Evolutionary conservation across 164 flowering plant genomes (phyloP).

Genomic region (Kingdonia uniflora): DNA sequence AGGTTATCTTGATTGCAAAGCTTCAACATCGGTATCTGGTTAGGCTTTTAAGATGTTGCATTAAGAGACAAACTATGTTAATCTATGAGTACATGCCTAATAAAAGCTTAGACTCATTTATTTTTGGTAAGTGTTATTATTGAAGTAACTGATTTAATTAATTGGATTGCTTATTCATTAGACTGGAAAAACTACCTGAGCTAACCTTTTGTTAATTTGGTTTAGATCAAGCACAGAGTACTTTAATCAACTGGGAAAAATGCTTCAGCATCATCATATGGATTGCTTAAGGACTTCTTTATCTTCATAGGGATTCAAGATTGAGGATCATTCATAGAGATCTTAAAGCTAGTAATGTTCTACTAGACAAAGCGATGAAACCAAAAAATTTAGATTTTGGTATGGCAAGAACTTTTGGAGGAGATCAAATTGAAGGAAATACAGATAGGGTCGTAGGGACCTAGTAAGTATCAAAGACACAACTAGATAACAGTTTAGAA

Average conservation of each 20-base stretch:
- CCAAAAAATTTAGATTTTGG: conserved; percentile 36
- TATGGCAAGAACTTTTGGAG: conserved; percentile 24
- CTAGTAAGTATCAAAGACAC: conserved; percentile 21
- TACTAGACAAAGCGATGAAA: conserved; percentile 24
- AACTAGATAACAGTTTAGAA: no score
- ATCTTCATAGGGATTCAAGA: conserved; percentile 27
- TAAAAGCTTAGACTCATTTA: background rate
- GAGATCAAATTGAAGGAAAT: conserved; percentile 18
- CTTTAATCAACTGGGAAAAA: conserved; percentile 17
- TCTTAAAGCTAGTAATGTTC: conserved; percentile 30
- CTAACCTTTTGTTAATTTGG: background rate
- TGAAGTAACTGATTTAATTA: background rate
- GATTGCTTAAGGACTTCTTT: conserved; percentile 16
- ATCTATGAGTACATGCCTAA: conserved; percentile 5
- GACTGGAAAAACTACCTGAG: background rate
- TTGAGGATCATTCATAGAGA: conserved; percentile 29
- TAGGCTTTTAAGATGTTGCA: conserved; percentile 3
- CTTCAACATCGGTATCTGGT: conserved; percentile 8
- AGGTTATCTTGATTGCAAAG: conserved; percentile 4
- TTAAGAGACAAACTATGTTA: background rate
- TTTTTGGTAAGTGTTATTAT: background rate
- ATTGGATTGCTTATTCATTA: background rate
- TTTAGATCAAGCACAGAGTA: conserved; percentile 5
- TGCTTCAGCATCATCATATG: conserved; percentile 20
- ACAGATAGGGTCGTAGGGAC: conserved; percentile 32